Conservation (phyloP, 805 yeast species). For the Debaryomyces prosopidis region DNA sequence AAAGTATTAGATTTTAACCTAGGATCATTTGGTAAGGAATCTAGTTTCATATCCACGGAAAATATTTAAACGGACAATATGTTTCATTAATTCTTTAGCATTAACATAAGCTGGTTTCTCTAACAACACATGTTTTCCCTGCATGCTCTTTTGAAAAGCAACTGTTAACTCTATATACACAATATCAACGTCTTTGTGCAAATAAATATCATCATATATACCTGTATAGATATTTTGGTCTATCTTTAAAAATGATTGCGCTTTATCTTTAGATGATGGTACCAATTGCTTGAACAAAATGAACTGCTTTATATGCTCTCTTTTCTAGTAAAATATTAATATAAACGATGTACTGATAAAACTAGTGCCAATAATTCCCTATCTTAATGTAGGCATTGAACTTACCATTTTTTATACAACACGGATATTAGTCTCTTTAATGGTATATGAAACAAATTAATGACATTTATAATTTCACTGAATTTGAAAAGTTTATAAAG, state of each 20-base stretch:
- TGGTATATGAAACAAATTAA: too few species aligned
- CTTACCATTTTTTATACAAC: too few species aligned
- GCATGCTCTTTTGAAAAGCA: constrained; percentile 47
- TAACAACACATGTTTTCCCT: constrained; percentile 52
- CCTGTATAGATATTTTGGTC: constrained; percentile 13
- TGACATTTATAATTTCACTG: too few species aligned
- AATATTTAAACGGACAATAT: constrained; percentile 45
- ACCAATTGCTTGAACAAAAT: constrained; percentile 41
- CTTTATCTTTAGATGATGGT: constrained; percentile 37
- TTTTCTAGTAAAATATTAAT: constrained; percentile 32
- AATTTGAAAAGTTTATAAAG: too few species aligned
- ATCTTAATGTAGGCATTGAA: constrained; percentile 18
- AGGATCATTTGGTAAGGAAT: constrained; percentile 25
- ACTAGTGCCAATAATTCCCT: constrained; percentile 55
- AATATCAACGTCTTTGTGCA: constrained; percentile 44
- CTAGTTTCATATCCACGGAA: constrained; percentile 37
- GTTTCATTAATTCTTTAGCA: constrained; percentile 42
- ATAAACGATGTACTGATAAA: constrained; percentile 46
- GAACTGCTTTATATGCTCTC: constrained; percentile 23
- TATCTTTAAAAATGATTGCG: constrained; percentile 27
- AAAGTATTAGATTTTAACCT: constrained; percentile 44
- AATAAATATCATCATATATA: constrained; percentile 45
- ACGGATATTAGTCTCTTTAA: too few species aligned
- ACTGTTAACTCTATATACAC: constrained; percentile 60
- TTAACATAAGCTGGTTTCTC: constrained; percentile 58